Evolutionary conservation across 306 rosid genomes (phyloP), one percentile per base, ranked within the genome.

Genomic region (Cyamopsis tetragonoloba): DNA sequence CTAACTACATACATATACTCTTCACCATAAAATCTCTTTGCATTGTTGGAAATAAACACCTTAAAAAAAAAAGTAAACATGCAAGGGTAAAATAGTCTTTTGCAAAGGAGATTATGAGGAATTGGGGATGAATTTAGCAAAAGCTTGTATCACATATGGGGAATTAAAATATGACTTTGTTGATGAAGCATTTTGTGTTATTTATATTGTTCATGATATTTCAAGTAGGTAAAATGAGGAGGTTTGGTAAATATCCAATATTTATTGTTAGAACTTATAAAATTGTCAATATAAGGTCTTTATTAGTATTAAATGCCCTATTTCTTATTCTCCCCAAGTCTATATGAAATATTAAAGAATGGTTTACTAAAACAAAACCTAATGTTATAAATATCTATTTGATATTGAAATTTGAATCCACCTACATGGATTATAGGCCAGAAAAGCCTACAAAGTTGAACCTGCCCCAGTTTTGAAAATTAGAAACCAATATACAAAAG

Each of bases 241-340:
- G 37, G 34, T 41, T 62, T 39, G 62, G 56, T 75, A 38, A 37
- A 9, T 13, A 50, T 70, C 81, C 70, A 70, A 77, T 46, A 24
- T 18, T 12, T 26, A 28, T 18, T 12, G 2, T 24, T 27, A 37
- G 57, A 62, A n/a, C n/a, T n/a, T n/a, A n/a, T n/a, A n/a, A 54
- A 63, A 32, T 3, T 7, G 19, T 8, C 41, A 12, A 37, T 24
- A 12, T 9, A n/a, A 5, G 3, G 15, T 4, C 9, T 7, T 23
- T 6, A 41, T 73, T 43, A 43, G 10, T 41, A 42, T 20, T 49
- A 11, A 41, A 69, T 51, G 19, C 49, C 24, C 61, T 43, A 50
- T 24, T 31, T 64, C 15, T 49, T 19, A 8, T 44, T 54, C 55
- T 41, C 55, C 28, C 17, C 6, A 34, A 22, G 15, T 27, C 24